phyloP scores from a whole-genome alignment of 225 moss, liverwort and hornwort species.

The Bryoerythrophyllum caledonicum region DNA sequence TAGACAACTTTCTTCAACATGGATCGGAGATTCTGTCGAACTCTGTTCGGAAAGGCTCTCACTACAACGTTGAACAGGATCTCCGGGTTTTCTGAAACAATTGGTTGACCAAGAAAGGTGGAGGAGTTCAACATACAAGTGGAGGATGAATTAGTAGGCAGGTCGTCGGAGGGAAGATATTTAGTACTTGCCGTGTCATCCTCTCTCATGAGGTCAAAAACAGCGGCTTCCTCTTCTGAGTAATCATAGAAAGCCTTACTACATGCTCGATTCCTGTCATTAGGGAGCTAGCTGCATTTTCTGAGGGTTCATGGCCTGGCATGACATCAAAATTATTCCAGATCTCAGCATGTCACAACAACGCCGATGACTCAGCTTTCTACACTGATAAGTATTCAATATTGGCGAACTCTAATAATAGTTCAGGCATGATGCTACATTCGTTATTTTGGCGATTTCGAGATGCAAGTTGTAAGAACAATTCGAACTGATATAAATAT shows the following conservation, averaged over 20 bases:
- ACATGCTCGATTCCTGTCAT: slow-evolving; percentile 12
- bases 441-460: no score
- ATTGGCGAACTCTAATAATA: background rate
- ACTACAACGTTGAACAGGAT: background rate
- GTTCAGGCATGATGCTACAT: no score
- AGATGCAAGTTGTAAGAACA: no score
- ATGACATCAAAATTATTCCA: slow-evolving; percentile 29
- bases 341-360: slow-evolving; percentile 9
- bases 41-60: background rate
- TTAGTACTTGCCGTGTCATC: slow-evolving; percentile 15
- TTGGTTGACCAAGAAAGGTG: background rate
- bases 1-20: background rate
- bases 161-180: no score
- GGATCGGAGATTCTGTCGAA: background rate
- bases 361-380: background rate
- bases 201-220: background rate
- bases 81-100: slow-evolving; percentile 5
- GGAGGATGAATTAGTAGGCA: slow-evolving; percentile 2
- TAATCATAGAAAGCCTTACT: slow-evolving; percentile 6
- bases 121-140: background rate
- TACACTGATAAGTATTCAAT: background rate
- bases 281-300: slow-evolving; percentile 27
- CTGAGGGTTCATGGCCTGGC: slow-evolving; percentile 25
- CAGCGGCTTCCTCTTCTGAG: slow-evolving; percentile 17
- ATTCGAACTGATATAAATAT: no score